Base-by-base conservation (phyloP, 1,284 basidiomycete species). In the Trichosporon faecale region DNA sequence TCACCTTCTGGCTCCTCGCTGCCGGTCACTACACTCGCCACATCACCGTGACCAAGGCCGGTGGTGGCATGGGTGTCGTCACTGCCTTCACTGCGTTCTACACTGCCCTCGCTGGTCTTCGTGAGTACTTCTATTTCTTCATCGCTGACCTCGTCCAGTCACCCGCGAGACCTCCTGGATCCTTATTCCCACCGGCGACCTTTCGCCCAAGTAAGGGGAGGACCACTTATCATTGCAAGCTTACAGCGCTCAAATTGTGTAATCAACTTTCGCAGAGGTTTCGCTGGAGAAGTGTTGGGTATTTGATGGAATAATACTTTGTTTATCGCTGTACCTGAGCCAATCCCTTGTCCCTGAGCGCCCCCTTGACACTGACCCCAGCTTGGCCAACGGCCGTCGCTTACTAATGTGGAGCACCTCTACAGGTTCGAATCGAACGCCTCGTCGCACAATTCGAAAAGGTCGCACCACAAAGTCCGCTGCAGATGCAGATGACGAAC, bases 61-160 rank as follows among this genome's bases (percentile, higher is more conserved):
- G 92, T 60, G 94, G 94, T 67, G 88, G 82, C 1, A 81, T 93
- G 35, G 94, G 93, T 72, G 75, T 85, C 60, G 78, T 82, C 71
- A 80, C 80, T 16, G 80, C 81, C 37, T 73, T 72, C 66, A 67
- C 74, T 69, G 79, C 80, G 6, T 74, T 73, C 31, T 84, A 86
- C 76, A 84, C 85, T 55, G 86, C 84, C 2, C 82, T 85, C 5
- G 85, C 86, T 7, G 86, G 86, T 73, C 73, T 88, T 52, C 77
- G 68, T 66, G 57, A 66, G 65, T 69, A 27, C 57, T 49, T 25
- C 12, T 6, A 44, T 5, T 11, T 27, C 40, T 18, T 46, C n/a
- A n/a, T 16, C 37, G 29, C 44, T 66, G 25, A 63, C 29, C 16
- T 25, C 25, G 23, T 9, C n/a, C 29, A 69, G 65, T 80, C 37